Evolutionary conservation across 768 basidiomycete genomes (phyloP).

Genomic region (Mrakia gelida): DNA sequence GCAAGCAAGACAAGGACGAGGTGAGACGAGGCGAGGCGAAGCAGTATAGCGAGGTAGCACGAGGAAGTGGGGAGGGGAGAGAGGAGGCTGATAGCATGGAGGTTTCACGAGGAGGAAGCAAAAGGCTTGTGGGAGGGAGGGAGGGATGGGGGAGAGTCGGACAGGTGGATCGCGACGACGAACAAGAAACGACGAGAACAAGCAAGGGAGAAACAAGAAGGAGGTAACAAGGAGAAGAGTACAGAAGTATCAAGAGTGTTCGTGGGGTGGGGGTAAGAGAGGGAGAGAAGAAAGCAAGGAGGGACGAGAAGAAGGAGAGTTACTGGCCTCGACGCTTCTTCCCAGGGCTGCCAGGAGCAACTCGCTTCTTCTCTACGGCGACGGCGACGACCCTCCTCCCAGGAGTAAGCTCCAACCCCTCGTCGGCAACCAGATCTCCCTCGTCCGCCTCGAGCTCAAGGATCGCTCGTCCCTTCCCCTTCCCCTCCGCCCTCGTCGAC

Average conservation of each 20-base stretch:
- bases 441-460: slow-evolving; percentile 11
- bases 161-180: not conserved
- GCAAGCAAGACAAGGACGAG: no score
- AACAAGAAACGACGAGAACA: not conserved
- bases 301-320: not conserved
- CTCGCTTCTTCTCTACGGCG: not conserved
- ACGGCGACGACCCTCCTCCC: not conserved
- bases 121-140: not conserved
- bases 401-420: not conserved
- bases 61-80: not conserved
- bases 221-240: not conserved
- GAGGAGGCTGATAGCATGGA: no score
- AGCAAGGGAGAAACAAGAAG: not conserved
- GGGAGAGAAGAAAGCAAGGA: not conserved
- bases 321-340: not conserved
- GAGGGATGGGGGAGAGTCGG: not conserved
- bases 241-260: not conserved
- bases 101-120: not conserved
- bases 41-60: no score
- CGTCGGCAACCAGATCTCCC: not conserved
- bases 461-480: slow-evolving; percentile 11
- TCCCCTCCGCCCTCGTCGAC: not conserved
- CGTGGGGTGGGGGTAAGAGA: not conserved
- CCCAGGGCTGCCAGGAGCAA: not conserved
- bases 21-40: no score